Evolutionary conservation across 768 basidiomycete genomes (phyloP).

Genomic region (Lactarius psammicola): DNA sequence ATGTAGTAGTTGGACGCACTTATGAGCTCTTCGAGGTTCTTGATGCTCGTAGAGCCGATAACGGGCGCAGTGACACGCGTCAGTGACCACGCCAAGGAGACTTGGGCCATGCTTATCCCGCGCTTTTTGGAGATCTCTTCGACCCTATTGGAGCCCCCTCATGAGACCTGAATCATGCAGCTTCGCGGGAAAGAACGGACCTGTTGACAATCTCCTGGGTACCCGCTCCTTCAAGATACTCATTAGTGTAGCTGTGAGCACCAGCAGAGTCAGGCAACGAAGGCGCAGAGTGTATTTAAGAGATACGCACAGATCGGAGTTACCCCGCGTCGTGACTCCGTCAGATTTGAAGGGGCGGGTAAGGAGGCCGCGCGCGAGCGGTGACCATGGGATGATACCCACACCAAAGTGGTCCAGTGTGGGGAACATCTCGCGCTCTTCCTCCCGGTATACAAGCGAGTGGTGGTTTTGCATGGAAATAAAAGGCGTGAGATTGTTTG

Average conservation of each 20-base stretch:
- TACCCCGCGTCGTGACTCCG: slow-evolving; percentile 3
- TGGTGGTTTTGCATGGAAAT: slow-evolving; percentile 32
- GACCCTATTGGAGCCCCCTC: slow-evolving; percentile 33
- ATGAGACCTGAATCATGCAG: neutral
- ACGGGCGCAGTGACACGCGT: slow-evolving; percentile 21
- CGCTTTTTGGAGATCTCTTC: slow-evolving; percentile 41
- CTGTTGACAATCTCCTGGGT: slow-evolving; percentile 24
- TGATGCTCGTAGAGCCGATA: slow-evolving; percentile 22
- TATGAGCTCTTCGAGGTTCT: slow-evolving; percentile 25
- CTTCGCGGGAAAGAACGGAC: slow-evolving; percentile 1
- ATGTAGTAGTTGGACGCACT: slow-evolving; percentile 3
- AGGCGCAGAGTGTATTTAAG: neutral
- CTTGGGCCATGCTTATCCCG: slow-evolving; percentile 44
- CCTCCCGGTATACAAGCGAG: slow-evolving; percentile 41
- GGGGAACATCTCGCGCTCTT: slow-evolving; percentile 41
- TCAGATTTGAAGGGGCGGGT: slow-evolving; percentile 20
- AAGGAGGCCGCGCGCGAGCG: slow-evolving; percentile 26
- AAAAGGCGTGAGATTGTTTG: slow-evolving; percentile 23
- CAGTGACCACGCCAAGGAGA: slow-evolving; percentile 40
- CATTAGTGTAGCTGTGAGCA: neutral
- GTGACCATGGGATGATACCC: slow-evolving; percentile 28
- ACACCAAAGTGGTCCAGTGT: slow-evolving; percentile 28
- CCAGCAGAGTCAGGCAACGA: neutral
- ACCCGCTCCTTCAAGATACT: slow-evolving; percentile 7
- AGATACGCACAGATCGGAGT: slow-evolving; percentile 11